A percentile compares a stretch with the other conserved stretches of the same genome.
phyloP scores from a whole-genome alignment of 805 yeast genomes.

The Candida cerambycidarum region DNA sequence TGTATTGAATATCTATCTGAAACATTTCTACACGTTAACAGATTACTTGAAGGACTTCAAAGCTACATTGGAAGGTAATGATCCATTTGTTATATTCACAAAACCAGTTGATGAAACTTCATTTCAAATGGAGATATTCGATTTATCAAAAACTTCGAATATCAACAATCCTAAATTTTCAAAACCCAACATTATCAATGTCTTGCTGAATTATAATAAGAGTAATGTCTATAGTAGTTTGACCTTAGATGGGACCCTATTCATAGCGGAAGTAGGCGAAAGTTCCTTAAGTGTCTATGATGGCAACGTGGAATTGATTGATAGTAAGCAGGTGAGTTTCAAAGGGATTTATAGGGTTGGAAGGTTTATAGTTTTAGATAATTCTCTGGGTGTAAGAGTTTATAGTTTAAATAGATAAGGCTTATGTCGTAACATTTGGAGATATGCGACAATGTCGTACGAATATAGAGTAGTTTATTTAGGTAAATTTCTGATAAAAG shows the following conservation, averaged over 20 bases:
- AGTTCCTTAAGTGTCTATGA: constrained; percentile 5
- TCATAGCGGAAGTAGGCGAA: constrained; percentile 10
- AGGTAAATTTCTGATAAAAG: no score
- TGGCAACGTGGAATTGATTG: constrained; percentile 4
- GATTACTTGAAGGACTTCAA: constrained; percentile 8
- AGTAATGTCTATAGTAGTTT: background rate
- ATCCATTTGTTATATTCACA: constrained; percentile 3
- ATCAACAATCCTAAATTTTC: background rate
- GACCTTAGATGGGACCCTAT: background rate
- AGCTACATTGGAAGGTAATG: constrained; percentile 8
- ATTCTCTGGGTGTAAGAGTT: background rate
- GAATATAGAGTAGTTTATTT: background rate
- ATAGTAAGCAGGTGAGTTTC: constrained; percentile 2
- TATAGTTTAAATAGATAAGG: background rate
- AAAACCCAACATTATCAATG: constrained; percentile 4
- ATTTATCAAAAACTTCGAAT: constrained; percentile 2
- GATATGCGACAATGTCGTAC: no score
- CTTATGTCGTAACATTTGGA: no score
- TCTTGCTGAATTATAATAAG: background rate
- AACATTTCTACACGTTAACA: constrained; percentile 10
- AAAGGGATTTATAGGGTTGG: constrained; percentile 8
- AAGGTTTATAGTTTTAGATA: constrained; percentile 6
- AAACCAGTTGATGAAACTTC: constrained; percentile 9
- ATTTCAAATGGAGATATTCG: constrained; percentile 10
- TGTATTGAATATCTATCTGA: constrained; percentile 19